Conservation (phyloP, 78 protist species). For the Andalucia godoyi region DNA sequence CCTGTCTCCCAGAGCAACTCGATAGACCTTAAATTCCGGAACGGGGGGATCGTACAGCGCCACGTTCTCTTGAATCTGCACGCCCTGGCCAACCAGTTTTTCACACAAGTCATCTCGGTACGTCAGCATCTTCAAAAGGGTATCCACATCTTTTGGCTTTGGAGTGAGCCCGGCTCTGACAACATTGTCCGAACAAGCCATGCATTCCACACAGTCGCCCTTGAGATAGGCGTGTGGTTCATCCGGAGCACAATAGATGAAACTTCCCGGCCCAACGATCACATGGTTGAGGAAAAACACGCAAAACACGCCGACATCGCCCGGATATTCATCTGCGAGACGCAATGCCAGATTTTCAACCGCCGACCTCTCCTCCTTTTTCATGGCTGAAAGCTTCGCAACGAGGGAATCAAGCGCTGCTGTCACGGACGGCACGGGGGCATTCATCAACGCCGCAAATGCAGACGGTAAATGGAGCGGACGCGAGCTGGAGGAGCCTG, state of each 20-base stretch:
- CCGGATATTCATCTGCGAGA: conserved; percentile 43
- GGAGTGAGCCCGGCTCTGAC: conserved; percentile 97
- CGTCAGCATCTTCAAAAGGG: conserved; percentile 53
- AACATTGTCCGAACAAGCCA: conserved; percentile 97
- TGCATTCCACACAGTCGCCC: conserved; percentile 87
- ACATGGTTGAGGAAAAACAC: conserved; percentile 74
- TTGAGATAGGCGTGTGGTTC: conserved; percentile 89
- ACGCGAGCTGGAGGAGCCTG: too few species aligned
- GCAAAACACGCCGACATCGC: conserved; percentile 84
- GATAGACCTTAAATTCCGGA: too few species aligned
- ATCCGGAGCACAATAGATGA: conserved; percentile 77
- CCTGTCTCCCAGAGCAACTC: too few species aligned
- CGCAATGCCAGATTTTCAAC: background rate
- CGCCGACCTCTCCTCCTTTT: background rate
- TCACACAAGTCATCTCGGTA: conserved; percentile 2
- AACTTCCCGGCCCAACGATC: conserved; percentile 69
- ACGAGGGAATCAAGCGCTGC: too few species aligned
- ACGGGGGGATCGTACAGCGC: too few species aligned
- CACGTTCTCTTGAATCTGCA: too few species aligned
- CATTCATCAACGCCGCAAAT: too few species aligned
- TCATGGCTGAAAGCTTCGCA: background rate
- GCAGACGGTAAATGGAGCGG: too few species aligned
- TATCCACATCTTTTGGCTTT: conserved; percentile 71
- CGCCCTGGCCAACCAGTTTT: too few species aligned
- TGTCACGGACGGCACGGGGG: too few species aligned